A percentile compares a stretch with the other conserved stretches of the same genome.
Evolutionary conservation across 2,329 filamentous ascomycete genomes (phyloP).

Genomic region (Fusarium multiceps): DNA sequence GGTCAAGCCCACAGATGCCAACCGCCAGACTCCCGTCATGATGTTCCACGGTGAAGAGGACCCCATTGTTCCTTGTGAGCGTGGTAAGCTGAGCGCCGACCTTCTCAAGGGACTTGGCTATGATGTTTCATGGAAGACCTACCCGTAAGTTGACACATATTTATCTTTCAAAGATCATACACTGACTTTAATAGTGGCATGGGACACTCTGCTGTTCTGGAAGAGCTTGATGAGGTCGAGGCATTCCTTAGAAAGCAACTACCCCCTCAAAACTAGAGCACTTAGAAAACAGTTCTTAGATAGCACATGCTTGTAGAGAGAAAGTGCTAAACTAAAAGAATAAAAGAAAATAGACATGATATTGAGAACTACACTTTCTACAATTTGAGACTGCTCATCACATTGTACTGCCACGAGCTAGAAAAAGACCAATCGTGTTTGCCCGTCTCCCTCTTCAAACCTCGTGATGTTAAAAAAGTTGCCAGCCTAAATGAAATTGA

Average conservation of each 20-base stretch:
- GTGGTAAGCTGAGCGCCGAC: constrained; percentile 75
- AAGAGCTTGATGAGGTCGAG: constrained; percentile 88
- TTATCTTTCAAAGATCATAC: neutral
- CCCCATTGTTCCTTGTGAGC: constrained; percentile 74
- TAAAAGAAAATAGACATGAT: constrained; percentile 6
- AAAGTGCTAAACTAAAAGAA: neutral
- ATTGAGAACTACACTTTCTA: neutral
- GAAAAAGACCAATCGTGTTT: constrained; percentile 17
- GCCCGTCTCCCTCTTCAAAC: constrained; percentile 8
- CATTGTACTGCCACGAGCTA: constrained; percentile 8
- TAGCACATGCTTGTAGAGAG: neutral
- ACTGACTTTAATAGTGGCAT: constrained; percentile 65
- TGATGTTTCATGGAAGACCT: constrained; percentile 80
- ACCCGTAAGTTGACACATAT: constrained; percentile 66
- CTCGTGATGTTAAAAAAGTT: constrained; percentile 29
- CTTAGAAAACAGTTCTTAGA: neutral
- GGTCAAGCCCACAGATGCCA: constrained; percentile 55
- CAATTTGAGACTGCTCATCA: constrained; percentile 6
- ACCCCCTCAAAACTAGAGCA: constrained; percentile 48
- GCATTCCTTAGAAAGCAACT: constrained; percentile 60
- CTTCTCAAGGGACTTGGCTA: constrained; percentile 76
- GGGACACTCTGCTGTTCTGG: constrained; percentile 77
- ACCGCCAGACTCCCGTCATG: constrained; percentile 82
- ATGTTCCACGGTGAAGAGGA: constrained; percentile 90
- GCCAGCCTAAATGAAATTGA: neutral